A percentile compares a stretch with the other conserved stretches of the same genome.
Conservation (phyloP, 805 yeast species). For the Barnettozyma populi region DNA sequence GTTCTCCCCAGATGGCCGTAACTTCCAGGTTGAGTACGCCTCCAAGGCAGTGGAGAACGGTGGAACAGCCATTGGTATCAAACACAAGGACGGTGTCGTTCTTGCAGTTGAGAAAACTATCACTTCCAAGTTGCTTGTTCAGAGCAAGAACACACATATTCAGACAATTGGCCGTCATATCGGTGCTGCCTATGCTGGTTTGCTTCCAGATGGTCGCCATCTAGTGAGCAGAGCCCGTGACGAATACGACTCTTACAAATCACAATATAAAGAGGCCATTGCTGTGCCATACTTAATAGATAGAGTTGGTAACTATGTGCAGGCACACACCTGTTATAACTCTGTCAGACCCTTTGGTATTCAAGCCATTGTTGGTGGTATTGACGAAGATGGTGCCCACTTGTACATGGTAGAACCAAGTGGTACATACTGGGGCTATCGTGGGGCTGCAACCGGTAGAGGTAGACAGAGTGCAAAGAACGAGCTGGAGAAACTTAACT, state of each 20-base stretch:
- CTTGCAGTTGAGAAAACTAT: conserved; percentile 94
- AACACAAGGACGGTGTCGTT: conserved; percentile 90
- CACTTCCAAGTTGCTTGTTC: conserved; percentile 80
- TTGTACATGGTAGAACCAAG: conserved; percentile 96
- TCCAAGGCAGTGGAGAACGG: conserved; percentile 97
- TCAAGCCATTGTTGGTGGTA: conserved; percentile 88
- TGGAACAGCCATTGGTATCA: conserved; percentile 90
- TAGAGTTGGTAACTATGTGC: conserved; percentile 85
- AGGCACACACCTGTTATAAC: conserved; percentile 91
- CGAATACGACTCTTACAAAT: conserved; percentile 77
- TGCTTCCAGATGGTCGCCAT: conserved; percentile 95
- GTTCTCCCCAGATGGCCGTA: conserved; percentile 82
- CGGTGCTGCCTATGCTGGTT: conserved; percentile 93
- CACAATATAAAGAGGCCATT: conserved; percentile 68
- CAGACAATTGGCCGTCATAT: conserved; percentile 91
- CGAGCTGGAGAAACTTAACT: conserved; percentile 83
- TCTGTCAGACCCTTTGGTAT: conserved; percentile 98
- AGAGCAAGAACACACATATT: conserved; percentile 83
- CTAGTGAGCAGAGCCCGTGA: conserved; percentile 88
- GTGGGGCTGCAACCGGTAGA: conserved; percentile 96
- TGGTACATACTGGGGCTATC: conserved; percentile 96
- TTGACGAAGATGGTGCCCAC: conserved; percentile 86
- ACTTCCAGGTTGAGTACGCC: conserved; percentile 97
- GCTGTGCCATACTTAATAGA: conserved; percentile 79
- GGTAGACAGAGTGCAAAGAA: conserved; percentile 98